A percentile compares a stretch with the other conserved stretches of the same genome.
These are phyloP conservation scores for Aureobasidium sp. DNA, from an alignment of 2,329 filamentous ascomycete genomes.

Conservation along the genomic window DNA sequence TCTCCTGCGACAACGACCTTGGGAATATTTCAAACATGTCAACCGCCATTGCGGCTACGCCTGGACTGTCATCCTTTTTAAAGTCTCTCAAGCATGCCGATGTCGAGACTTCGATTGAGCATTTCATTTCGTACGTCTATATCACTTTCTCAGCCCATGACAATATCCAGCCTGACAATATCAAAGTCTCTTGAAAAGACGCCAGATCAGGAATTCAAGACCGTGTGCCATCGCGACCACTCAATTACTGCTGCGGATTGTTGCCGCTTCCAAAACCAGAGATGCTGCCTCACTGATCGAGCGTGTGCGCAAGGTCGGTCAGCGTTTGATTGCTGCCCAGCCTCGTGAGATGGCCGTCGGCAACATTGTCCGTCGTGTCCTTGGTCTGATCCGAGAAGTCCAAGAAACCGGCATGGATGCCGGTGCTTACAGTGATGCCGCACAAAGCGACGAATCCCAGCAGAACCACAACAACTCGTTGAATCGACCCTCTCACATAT, in stretches of 20 bases:
- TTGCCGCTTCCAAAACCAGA: slow-evolving; percentile 71
- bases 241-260: slow-evolving; percentile 78
- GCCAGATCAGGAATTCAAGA: slow-evolving; percentile 82
- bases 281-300: slow-evolving; percentile 73
- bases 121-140: slow-evolving; percentile 65
- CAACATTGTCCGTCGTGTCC: slow-evolving; percentile 84
- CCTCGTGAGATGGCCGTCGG: slow-evolving; percentile 87
- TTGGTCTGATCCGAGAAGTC: slow-evolving; percentile 87
- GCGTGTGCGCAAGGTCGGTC: slow-evolving; percentile 71
- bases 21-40: slow-evolving; percentile 46
- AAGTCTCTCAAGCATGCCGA: slow-evolving; percentile 68
- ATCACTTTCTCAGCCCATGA: slow-evolving; percentile 15
- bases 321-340: slow-evolving; percentile 71
- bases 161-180: not conserved
- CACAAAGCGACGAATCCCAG: slow-evolving; percentile 26
- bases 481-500: slow-evolving; percentile 37
- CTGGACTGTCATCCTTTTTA: slow-evolving; percentile 70
- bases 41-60: slow-evolving; percentile 53
- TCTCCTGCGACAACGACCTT: slow-evolving; percentile 7
- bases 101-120: slow-evolving; percentile 76
- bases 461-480: slow-evolving; percentile 30
- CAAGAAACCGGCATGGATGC: slow-evolving; percentile 71
- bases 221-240: slow-evolving; percentile 87
- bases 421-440: slow-evolving; percentile 57
- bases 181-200: slow-evolving; percentile 72